Evolutionary conservation across 2,329 filamentous ascomycete species (phyloP).

Genomic region (Akanthomyces dipterigenus): DNA sequence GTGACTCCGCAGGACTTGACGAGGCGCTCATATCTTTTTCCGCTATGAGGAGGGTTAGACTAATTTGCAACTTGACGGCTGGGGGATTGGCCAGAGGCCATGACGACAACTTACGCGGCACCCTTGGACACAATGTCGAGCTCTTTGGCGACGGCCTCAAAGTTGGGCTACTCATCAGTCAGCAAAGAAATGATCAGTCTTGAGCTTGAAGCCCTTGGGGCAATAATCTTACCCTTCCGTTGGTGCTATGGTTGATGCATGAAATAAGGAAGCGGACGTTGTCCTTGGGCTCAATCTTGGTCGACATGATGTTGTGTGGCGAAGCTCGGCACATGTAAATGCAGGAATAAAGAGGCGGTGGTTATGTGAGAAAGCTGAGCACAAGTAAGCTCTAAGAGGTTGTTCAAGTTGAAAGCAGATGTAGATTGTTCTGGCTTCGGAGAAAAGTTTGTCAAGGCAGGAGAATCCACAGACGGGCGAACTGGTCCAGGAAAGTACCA

Average conservation of each 20-base stretch:
- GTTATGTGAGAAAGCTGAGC: no score
- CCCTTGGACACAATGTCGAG: constrained; percentile 57
- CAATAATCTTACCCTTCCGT: constrained; percentile 46
- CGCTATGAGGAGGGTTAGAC: constrained; percentile 32
- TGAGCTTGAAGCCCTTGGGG: no score
- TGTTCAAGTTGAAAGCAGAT: not conserved
- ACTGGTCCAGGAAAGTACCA: not conserved
- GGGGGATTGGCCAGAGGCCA: not conserved
- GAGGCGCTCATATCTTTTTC: constrained; percentile 62
- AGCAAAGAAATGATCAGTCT: not conserved
- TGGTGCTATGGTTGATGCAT: constrained; percentile 55
- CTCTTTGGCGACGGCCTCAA: constrained; percentile 56
- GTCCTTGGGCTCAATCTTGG: constrained; percentile 38
- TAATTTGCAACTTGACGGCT: not conserved
- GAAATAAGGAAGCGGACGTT: constrained; percentile 61
- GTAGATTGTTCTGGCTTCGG: not conserved
- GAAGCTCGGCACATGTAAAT: no score
- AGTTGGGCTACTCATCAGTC: constrained; percentile 49
- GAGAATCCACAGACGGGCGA: not conserved
- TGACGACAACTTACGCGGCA: constrained; percentile 50
- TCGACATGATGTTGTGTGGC: constrained; percentile 38
- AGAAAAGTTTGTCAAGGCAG: not conserved
- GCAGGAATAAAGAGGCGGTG: no score
- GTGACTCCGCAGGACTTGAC: constrained; percentile 50
- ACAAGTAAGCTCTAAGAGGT: no score